Percentiles rank a stretch among this genome's conserved stretches.
phyloP scores from a whole-genome alignment of 805 yeast species.

The baker's yeast (Saccharomyces cerevisiae) region DNA sequence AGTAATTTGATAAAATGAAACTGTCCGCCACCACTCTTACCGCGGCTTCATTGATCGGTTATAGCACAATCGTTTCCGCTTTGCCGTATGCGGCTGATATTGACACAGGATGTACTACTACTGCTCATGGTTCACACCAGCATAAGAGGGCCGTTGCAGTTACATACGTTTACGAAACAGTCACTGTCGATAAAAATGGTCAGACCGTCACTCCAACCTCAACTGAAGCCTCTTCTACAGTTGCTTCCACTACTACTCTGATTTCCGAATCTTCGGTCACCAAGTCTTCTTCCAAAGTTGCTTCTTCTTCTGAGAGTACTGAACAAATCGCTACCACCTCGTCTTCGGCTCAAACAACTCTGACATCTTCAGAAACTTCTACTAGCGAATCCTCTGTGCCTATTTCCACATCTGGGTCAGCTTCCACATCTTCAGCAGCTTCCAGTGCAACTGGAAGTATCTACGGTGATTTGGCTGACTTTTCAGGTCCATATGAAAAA shows the following conservation, averaged over 20 bases:
- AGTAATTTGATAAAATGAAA: conserved; percentile 21
- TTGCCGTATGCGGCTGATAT: conserved; percentile 10
- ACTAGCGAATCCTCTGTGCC: conserved; percentile 22
- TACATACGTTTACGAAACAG: conserved; percentile 47
- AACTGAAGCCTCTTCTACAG: neutral
- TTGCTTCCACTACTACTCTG: conserved; percentile 2
- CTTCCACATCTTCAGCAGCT: conserved; percentile 22
- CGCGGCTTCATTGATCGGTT: conserved; percentile 19
- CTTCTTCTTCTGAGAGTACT: conserved; percentile 1
- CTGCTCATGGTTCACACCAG: conserved; percentile 33
- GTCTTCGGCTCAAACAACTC: conserved; percentile 13
- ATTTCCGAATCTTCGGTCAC: neutral
- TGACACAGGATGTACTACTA: neutral
- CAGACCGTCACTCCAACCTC: neutral
- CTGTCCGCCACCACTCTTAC: conserved; percentile 21
- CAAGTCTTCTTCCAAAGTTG: neutral
- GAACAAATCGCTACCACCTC: conserved; percentile 1
- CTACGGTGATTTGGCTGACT: conserved; percentile 55
- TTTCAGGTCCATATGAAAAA: conserved; percentile 45
- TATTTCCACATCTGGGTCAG: conserved; percentile 11
- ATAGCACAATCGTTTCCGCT: conserved; percentile 24
- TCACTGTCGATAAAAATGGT: conserved; percentile 44
- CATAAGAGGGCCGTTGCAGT: conserved; percentile 47
- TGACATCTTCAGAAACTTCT: conserved; percentile 20
- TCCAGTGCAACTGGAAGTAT: conserved; percentile 31